Evolutionary conservation across 176 grass and related monocot species (phyloP), one percentile per base, ranked within the genome.

Genomic region (Oryza nivara): DNA sequence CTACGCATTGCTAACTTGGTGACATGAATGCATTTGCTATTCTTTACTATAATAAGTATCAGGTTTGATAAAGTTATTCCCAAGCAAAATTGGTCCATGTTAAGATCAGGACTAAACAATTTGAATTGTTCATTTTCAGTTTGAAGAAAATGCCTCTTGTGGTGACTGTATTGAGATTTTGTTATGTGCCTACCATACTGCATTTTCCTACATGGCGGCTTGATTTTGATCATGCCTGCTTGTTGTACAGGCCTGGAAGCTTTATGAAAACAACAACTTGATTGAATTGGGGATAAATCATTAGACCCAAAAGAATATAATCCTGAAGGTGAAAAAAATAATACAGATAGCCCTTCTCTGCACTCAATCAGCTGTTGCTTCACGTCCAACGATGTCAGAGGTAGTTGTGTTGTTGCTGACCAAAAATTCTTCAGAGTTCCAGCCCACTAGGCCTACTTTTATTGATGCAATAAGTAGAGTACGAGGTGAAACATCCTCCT

Each of bases 271-370:
- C 47, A 67, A 80, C 9, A 85, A 83, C 30, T 85, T 94, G 72
- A 79, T 92, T 17, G 40, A 79, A 54, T 85, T 94, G 83, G 68
- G 51, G 90, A 97, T 22, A 10, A 87, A 79, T 86, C 78, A 26
- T 69, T 97, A 32, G 76, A 94, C 79, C 89, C 80, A 60, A 77
- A 63, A 78, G 92, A 97, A 83, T 90, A 89, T 79, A 81, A 47
- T 5, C 47, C 68, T 3, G 83, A 90, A 38, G 80, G 65, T 94
- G 56, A 86, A 91, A 65, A 92, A 19, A 75, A 73, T 83, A 68
- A 89, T 94, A 19, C 73, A 94, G 65, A 87, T 97, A 69, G 94
- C 94, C 34, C 88, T 94, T 68, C 78, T 97, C 56, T 97, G 94
- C 90, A 91, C 94, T 74, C 94, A 97, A 54, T 91, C 88, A 49